phyloP scores from a whole-genome alignment of 2,329 filamentous ascomycete species.

The Penicillium glabrum region DNA sequence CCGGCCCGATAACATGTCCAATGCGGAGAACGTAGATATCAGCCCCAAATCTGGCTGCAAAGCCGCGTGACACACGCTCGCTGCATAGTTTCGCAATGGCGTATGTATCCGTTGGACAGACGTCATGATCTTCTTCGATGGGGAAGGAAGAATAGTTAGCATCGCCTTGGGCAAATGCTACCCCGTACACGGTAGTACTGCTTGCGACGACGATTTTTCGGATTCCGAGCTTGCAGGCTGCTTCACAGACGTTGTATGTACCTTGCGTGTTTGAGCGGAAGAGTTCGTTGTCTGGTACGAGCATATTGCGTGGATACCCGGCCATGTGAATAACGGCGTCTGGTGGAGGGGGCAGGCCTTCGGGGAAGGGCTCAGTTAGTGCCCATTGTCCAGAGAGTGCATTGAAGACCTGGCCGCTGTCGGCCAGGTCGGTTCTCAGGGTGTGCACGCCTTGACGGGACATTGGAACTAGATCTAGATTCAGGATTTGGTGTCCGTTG shows the following conservation, averaged over 20 bases:
- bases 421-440: slow-evolving; percentile 57
- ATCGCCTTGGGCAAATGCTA: slow-evolving; percentile 62
- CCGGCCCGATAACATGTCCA: slow-evolving; percentile 62
- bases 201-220: slow-evolving; percentile 62
- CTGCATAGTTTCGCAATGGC: slow-evolving; percentile 61
- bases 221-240: slow-evolving; percentile 61
- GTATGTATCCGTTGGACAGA: slow-evolving; percentile 63
- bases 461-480: slow-evolving; percentile 54
- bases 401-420: slow-evolving; percentile 58
- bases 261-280: slow-evolving; percentile 58
- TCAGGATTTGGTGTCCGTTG: slow-evolving; percentile 54
- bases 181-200: slow-evolving; percentile 62
- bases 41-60: slow-evolving; percentile 53
- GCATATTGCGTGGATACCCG: slow-evolving; percentile 60
- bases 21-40: slow-evolving; percentile 64
- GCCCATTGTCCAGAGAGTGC: slow-evolving; percentile 58
- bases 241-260: slow-evolving; percentile 64
- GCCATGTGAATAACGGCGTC: slow-evolving; percentile 64
- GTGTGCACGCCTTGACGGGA: slow-evolving; percentile 47
- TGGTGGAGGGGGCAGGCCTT: slow-evolving; percentile 44
- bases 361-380: slow-evolving; percentile 42
- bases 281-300: slow-evolving; percentile 61
- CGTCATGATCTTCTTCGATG: slow-evolving; percentile 59
- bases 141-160: slow-evolving; percentile 59
- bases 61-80: slow-evolving; percentile 58